Evolutionary conservation across 2,329 filamentous ascomycete genomes (phyloP).

Genomic region (Colletotrichum ledebouriae): DNA sequence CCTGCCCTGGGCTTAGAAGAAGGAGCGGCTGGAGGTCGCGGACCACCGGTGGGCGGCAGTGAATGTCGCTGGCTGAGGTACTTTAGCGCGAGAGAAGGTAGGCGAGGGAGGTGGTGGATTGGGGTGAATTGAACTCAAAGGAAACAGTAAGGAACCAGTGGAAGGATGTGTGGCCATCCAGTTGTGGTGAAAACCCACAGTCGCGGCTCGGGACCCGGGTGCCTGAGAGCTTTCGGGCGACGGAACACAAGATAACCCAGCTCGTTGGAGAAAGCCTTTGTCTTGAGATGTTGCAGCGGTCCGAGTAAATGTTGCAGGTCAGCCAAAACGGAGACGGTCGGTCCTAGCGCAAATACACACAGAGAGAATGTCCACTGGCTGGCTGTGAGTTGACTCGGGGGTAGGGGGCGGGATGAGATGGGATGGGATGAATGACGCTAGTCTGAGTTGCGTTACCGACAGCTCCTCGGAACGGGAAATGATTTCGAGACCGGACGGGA

Average conservation of each 20-base stretch:
- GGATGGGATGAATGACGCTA: slow-evolving; percentile 36
- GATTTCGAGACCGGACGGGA: slow-evolving; percentile 6
- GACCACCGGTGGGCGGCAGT: slow-evolving; percentile 18
- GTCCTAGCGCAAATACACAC: not conserved
- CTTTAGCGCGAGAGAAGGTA: not conserved
- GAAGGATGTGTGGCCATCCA: not conserved
- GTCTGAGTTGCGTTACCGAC: slow-evolving; percentile 3
- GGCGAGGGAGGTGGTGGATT: not conserved
- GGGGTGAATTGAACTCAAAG: not conserved
- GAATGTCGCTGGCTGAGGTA: not conserved
- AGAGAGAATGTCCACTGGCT: no score
- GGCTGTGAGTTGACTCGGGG: not conserved
- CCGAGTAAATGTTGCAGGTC: not conserved
- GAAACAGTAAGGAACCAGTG: not conserved
- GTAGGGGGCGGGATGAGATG: slow-evolving; percentile 9
- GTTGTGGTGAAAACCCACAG: slow-evolving; percentile 1
- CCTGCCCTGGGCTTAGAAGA: not conserved
- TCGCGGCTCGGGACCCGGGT: not conserved
- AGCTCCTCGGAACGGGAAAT: slow-evolving; percentile 16
- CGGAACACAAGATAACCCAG: slow-evolving; percentile 2
- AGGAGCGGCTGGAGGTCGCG: slow-evolving; percentile 25
- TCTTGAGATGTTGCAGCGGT: slow-evolving; percentile 4
- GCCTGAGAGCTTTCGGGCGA: not conserved
- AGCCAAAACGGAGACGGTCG: slow-evolving; percentile 32
- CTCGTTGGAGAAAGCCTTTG: no score